Evolutionary conservation across 768 basidiomycete genomes (phyloP), one percentile per base, ranked within the genome.

Genomic region (Suillus brevipes): DNA sequence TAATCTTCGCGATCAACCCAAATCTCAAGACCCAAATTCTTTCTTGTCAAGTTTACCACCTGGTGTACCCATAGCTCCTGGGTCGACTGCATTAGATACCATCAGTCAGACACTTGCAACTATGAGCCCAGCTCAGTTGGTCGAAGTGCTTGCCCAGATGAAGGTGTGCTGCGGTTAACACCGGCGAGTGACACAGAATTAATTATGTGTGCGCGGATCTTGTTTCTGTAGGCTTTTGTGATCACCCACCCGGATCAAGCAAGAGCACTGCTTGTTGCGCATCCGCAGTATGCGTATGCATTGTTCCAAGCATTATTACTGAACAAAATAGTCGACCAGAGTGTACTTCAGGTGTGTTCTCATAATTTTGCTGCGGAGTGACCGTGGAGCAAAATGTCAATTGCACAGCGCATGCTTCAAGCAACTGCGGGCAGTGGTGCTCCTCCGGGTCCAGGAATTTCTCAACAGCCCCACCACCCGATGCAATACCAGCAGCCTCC

Each of bases 111-210:
- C 89, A 4, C 83, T 99, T 53, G 96, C 91, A 49, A 87, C 82
- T 36, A 92, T 97, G 82, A 86, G 87, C 62, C 93, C 94, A 0
- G 83, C 81, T 45, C 93, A 97, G 73, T 81, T 97, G 67, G 87
- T 96, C 78, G 97, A 99, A 78, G 91, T 98, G 10, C 81, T 99
- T 69, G 91, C 91, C n/a, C 94, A 97, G 77, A 96, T 97, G 91
- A 99, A 99, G 89, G 97, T 96, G 75, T 72, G 84, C 78, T 60
- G 57, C 61, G 66, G 58, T 69, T 70, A 47, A 62, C 58, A 37
- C 59, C 16, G 34, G 47, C 42, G 57, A 52, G 36, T 64, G 55
- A 65, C 13, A 74, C 70, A 56, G 67, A 65, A 53, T 38, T 45
- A 42, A 59, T 63, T 61, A 45, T 61, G 53, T 60, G n/a, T 60